Percentiles rank a stretch among this genome's conserved stretches.
Conservation (phyloP, 305 asterid species). For the Salvia sclarea region DNA sequence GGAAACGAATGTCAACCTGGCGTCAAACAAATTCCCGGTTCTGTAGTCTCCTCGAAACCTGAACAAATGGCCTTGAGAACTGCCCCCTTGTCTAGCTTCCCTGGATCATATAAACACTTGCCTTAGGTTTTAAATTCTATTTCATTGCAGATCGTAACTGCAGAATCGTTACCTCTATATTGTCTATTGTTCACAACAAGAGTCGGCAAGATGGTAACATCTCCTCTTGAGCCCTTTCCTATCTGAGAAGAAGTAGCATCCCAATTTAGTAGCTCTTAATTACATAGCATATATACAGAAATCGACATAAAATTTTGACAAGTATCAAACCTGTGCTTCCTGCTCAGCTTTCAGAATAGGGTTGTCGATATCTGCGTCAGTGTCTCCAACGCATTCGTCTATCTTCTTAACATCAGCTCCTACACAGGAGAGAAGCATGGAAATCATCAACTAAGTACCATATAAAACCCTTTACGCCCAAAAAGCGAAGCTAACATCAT, state of each 20-base stretch:
- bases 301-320: not conserved
- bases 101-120: constrained; percentile 39
- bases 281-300: constrained; percentile 4
- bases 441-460: not conserved
- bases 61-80: constrained; percentile 97
- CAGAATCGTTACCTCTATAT: constrained; percentile 64
- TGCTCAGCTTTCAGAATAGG: constrained; percentile 88
- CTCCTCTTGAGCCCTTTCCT: constrained; percentile 93
- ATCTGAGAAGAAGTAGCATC: constrained; percentile 51
- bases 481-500: not conserved
- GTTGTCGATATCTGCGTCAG: constrained; percentile 84
- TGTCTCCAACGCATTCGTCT: constrained; percentile 85
- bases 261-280: constrained; percentile 32
- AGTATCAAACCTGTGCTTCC: constrained; percentile 72
- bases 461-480: not conserved
- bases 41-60: constrained; percentile 96
- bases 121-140: constrained; percentile 14
- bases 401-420: constrained; percentile 80
- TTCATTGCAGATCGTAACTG: not conserved
- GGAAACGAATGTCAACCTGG: constrained; percentile 47
- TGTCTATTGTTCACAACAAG: constrained; percentile 89
- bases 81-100: constrained; percentile 93
- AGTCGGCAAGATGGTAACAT: constrained; percentile 94
- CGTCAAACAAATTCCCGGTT: constrained; percentile 83
- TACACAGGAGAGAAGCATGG: constrained; percentile 29